Base-by-base conservation (phyloP, 164 flowering plant genomes). In the Warburgia ugandensis region DNA sequence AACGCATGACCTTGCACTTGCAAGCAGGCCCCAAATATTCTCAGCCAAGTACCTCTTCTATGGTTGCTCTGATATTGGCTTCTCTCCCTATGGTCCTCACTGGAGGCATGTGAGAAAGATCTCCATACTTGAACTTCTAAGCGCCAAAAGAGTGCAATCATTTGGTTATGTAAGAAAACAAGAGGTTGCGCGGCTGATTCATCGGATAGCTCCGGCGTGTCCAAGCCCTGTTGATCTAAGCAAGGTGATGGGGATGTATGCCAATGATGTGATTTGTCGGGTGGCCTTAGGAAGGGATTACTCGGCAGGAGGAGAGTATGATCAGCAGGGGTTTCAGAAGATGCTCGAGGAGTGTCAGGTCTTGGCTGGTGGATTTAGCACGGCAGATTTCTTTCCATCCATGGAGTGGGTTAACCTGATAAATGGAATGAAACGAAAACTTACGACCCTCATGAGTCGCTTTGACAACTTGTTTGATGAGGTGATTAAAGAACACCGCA, bases 371-470 rank as follows among this genome's bases (percentile, higher is more conserved):
- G 85, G 78, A 29, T 67, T 77, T 30, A 62, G 65, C 33, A 2
- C 75, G 10, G 82, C 75, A 17, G 86, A 83, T 50, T 77, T 69
- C 60, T 77, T 83, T 54, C 86, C 86, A 14, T 76, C 77, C 17
- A 48, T 69, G 73, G 80, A 68, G 29, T 75, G 71, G 45, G 26
- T 79, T 3, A 45, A 65, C 45, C 56, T 22, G 2, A 13, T 75
- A 41, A 75, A 75, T 3, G 85, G 89, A 10, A 41, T 59, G 55
- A 69, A 68, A 54, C 16, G 62, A 6, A 64, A 70, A 39, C 80
- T 77, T 4, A 41, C 21, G 41, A 27, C 53, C 4, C 67, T 71
- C 2, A 65, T 55, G 32, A 27, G 35, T 12, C 60, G 67, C 6
- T 71, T 80, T 14, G 80, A 83, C 52, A 23, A 31, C 25, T 56